Evolutionary conservation across 2,329 filamentous ascomycete species (phyloP), one percentile per base, ranked within the genome.

Genomic region (Aspergillus cejpii): DNA sequence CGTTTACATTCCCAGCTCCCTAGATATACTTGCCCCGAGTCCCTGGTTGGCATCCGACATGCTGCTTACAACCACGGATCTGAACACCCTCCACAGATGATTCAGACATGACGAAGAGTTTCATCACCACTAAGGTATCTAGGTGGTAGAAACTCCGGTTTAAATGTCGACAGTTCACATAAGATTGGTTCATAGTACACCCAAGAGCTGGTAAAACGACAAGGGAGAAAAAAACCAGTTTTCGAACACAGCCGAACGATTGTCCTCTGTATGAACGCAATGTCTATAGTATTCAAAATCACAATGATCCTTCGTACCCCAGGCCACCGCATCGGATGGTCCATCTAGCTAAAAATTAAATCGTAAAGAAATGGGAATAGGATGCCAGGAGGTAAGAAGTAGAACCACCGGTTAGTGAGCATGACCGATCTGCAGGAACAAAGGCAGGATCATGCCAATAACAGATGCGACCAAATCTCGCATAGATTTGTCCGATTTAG

Each of bases 391-490:
- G 26, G 17, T 39, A 36, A 31, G 19, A 27, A 38, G 20, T 15
- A 38, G 20, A 44, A 44, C 29, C 28, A 29, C 37, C 34, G 17
- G 21, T 65, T 50, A 73, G 51, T 72, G 69, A 41, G 69, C 69
- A 62, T 73, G 70, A 27, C 70, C 70, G 46, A 73, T 65, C 54
- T 73, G 70, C 48, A 73, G 50, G 51, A 73, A 73, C 37, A 73
- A 51, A 10, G 70, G 70, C 44, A 73, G 43, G 23, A 72, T 64
- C 70, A 73, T 73, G 44, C 70, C 70, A 49, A 72, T 58, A n/a
- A 72, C 65, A 31, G 70, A 71, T 26, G 69, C 69, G 39, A 68
- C 61, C 47, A 73, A 53, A 52, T 73, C 70, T 51, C 65, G 62
- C 62, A 71, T 66, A 3, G 69, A 69, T 47, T 68, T 67, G 39